Base-by-base conservation (phyloP, 169 alveolate genomes). In the Plasmodium berghei region DNA sequence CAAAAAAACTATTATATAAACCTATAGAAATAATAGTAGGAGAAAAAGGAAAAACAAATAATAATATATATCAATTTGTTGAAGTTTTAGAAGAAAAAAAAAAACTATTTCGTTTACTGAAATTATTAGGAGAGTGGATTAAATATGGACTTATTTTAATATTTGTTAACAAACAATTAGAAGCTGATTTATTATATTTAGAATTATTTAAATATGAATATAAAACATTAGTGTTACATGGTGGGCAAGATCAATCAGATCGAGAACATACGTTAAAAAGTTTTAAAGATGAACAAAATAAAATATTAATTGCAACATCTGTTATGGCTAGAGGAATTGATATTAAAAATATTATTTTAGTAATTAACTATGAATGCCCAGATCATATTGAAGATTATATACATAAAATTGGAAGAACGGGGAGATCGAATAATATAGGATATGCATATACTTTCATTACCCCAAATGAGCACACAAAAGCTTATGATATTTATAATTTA, bases 401-500 rank as follows among this genome's bases (percentile, higher is more conserved):
- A 18, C 99, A 99, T 95, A 93, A 99, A 83, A 98, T 98, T 22
- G 99, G 99, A 1, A 94, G 99, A 73, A 99, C 99, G 0, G 99
- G 99, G 1, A 87, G 99, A 49, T 99, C 99, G 4, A 99, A 99
- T 12, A 96, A 94, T 58, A 95, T 97, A 46, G 99, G 99, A 12
- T 97, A 98, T 9, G 98, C 99, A 2, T 97, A 96, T 83, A 99
- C 99, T 26, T 97, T 99, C 87, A 93, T 99, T 12, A 90, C 95
- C 8, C 96, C 97, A 0, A 97, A 97, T 40, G 99, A 98, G 42
- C 99, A 97, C 54, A 97, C 96, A 42, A 94, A 97, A 88, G 99
- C 99, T 1, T 97, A 95, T 61, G 99, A 98, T 74, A 95, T 98
- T 12, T 96, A 97, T 28, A 97, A 95, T 94, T 98, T 97, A 22